These are phyloP conservation scores for Sporisorium graminicola DNA, from an alignment of 1,284 basidiomycete genomes.

Conservation along the genomic window DNA sequence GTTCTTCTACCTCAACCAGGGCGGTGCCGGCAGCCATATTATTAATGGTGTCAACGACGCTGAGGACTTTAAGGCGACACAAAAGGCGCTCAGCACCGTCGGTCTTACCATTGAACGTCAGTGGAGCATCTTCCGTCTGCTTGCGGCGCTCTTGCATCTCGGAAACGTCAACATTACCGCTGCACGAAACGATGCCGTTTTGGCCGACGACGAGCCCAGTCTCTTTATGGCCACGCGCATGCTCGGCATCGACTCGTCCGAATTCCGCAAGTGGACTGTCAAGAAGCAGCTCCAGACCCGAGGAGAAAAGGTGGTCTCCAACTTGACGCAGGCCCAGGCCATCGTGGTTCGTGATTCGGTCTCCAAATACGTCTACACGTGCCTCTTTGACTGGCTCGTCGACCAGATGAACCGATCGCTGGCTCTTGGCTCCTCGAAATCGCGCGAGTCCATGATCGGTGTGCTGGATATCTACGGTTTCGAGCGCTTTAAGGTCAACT, in stretches of 20 bases:
- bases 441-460: constrained; percentile 97
- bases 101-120: constrained; percentile 97
- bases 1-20: constrained; percentile 94
- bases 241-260: constrained; percentile 88
- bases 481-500: constrained; percentile 75
- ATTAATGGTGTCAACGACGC: constrained; percentile 94
- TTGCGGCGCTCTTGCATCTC: constrained; percentile 93
- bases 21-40: constrained; percentile 83
- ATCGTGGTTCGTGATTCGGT: constrained; percentile 96
- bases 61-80: constrained; percentile 92
- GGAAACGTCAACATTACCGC: constrained; percentile 93
- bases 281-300: constrained; percentile 97
- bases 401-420: constrained; percentile 95
- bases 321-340: constrained; percentile 87
- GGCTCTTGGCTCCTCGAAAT: constrained; percentile 86
- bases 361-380: constrained; percentile 98
- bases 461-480: constrained; percentile 82
- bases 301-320: constrained; percentile 93
- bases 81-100: constrained; percentile 93
- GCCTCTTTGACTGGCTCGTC: constrained; percentile 98
- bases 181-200: constrained; percentile 82
- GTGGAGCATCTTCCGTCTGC: constrained; percentile 95
- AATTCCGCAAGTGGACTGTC: constrained; percentile 98
- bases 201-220: constrained; percentile 87
- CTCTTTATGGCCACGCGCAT: constrained; percentile 86